Conservation (phyloP, 2,329 filamentous ascomycete species). For the Fusarium tuaranense region DNA sequence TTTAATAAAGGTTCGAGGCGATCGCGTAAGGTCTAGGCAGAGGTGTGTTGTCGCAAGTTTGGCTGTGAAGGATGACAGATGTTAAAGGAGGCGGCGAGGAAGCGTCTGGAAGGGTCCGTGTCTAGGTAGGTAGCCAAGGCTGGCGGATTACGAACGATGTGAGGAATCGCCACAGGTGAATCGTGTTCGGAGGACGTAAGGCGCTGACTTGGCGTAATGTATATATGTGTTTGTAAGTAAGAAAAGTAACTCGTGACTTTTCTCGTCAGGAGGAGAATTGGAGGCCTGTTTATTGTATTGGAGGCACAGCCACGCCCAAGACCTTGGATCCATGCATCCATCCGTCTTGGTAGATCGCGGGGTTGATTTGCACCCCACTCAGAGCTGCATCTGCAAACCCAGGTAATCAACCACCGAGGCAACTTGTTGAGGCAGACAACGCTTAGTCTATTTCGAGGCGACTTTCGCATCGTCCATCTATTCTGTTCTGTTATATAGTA, state of each 20-base stretch:
- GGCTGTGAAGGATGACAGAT: slow-evolving; percentile 34
- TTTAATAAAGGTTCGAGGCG: slow-evolving; percentile 19
- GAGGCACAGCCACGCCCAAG: slow-evolving; percentile 32
- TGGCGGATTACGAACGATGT: slow-evolving; percentile 30
- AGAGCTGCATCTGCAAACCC: neutral
- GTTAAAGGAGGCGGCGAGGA: slow-evolving; percentile 43
- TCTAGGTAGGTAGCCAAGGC: slow-evolving; percentile 42
- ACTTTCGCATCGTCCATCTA: neutral
- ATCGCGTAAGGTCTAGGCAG: slow-evolving; percentile 41
- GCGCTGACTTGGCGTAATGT: neutral
- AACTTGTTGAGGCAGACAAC: neutral
- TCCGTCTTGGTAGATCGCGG: too few relatives aligned
- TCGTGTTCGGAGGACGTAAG: neutral
- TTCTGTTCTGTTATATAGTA: neutral
- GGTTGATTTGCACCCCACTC: slow-evolving; percentile 25
- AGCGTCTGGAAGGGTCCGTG: slow-evolving; percentile 50
- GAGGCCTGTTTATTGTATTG: slow-evolving; percentile 4
- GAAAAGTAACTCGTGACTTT: neutral
- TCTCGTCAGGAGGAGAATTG: neutral
- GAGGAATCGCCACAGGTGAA: slow-evolving; percentile 11
- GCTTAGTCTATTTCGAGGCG: neutral
- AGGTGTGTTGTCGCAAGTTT: slow-evolving; percentile 43
- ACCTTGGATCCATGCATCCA: slow-evolving; percentile 1
- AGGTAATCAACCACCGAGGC: neutral
- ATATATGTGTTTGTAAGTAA: neutral